Base-by-base conservation (phyloP, 352 stramenopile genomes). In the Peronospora farinosa region DNA sequence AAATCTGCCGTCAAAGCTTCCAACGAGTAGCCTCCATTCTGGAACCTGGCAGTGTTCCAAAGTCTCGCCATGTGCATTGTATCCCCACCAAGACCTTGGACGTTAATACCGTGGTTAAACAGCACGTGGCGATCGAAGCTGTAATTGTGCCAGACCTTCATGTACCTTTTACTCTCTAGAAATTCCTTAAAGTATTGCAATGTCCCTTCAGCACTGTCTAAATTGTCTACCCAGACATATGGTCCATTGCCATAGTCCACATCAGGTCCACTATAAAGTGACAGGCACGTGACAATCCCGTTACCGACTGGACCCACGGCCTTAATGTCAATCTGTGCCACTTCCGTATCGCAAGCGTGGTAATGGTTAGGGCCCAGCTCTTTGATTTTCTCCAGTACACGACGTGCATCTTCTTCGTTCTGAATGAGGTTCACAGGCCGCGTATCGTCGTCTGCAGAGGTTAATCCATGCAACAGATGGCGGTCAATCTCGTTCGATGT, bases 131-230 rank as follows among this genome's bases (percentile, higher is more conserved):
- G 79, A 83, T 99, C 97, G 68, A 99, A 99, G 28, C 93, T 96
- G 73, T 99, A 99, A 71, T 99, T 99, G 72, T 99, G 97, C 94
- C 95, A 99, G 9, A 98, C 86, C 67, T 98, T 99, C 27, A 92
- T 76, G 42, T 89, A 80, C 17, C 64, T 51, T 17, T 70, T 60
- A 63, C 92, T 87, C 63, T 98, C 93, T 12, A 99, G 79, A 60
- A 97, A 99, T 7, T 78, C 67, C 39, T 92, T 95, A 51, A 96
- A 95, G 44, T 89, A 81, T 51, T 86, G 76, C 42, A 92, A 59
- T 35, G 81, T 92, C 25, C 81, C 95, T 42, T 88, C 81, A 0
- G 88, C 79, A 43, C 89, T 86, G 67, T 98, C 95, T 16, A 98
- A 52, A 61, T 96, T 96, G 68, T 96, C 84, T 36, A 96, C 81